Base-by-base conservation (phyloP, 306 rosid genomes). In the Fagus sylvatica region DNA sequence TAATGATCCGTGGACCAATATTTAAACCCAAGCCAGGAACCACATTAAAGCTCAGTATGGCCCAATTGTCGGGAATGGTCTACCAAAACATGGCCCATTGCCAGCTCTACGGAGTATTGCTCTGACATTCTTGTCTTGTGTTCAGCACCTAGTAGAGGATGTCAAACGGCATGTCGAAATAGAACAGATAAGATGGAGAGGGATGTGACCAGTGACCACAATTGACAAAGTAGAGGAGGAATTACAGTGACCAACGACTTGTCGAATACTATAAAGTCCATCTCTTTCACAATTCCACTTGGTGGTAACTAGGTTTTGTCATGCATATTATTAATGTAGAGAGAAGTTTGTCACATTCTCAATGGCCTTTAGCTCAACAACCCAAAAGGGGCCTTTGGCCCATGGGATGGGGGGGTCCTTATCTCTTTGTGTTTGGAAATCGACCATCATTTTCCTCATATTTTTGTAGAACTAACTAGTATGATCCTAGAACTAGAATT, bases 271-370 rank as follows among this genome's bases (percentile, higher is more conserved):
- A 66, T 39, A 49, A 66, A 37, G 30, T 37, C 13, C 28, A 37
- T 39, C 71, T 17, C 6, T 28, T 3, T 36, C 65, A 46, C 65
- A 59, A 12, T 15, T 10, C 5, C 65, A 30, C 65, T 6, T 0
- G 17, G 13, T 32, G 28, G 60, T 37, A 71, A 16, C 32, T 3
- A 49, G 39, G 19, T 46, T 19, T 10, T 64, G 53, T 46, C 51
- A 46, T 10, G 15, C 51, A 13, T 53, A 75, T 74, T 19, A 64
- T 74, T 19, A 64, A 55, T 80, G 84, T 79, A 69, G 59, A 69
- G 61, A 40, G 56, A 55, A 34, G 62, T 57, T 74, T 74, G 79
- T 80, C 84, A 46, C 79, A 69, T 74, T 74, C 51, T 10, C 72
- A 80, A 74, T 74, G 76, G 53, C 17, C 53, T 64, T 68, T 46